Evolutionary conservation across 768 basidiomycete genomes (phyloP), one percentile per base, ranked within the genome.

Genomic region (Mrakia blollopis): DNA sequence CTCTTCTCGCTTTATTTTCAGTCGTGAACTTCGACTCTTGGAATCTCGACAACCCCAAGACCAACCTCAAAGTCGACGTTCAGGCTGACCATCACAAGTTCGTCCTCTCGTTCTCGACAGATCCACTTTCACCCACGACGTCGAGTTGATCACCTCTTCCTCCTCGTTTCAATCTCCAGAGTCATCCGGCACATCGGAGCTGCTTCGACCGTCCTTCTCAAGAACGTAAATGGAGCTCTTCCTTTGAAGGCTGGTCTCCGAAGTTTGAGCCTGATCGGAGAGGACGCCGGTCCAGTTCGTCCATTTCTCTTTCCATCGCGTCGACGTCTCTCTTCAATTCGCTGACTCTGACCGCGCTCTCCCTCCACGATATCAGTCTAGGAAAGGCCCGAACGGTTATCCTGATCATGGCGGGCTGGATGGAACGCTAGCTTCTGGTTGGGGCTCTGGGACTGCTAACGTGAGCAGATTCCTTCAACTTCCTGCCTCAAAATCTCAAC

Each of bases 401-500:
- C 28, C 83, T 11, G 90, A 92, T 78, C 86, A 88, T 35, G 86
- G 86, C 30, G 77, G 77, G 1, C n/a, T 80, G 41, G 88, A 87
- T 61, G 93, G 93, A 14, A 86, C 91, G 25, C 86, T 97, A 30
- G 93, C 92, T 94, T 50, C 32, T 78, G 81, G 78, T 78, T 97
- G 94, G 94, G 94, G 93, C 52, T 91, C 90, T 70, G 93, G 92
- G 84, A 92, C 93, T 0, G 86, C 88, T 18, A 79, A 84, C 28
- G 57, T 57, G 57, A 28, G 57, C 25, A n/a, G n/a, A 13, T 28
- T 28, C n/a, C 28, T 57, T 25, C 0, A 25, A 14, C 23, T 57
- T n/a, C n/a, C n/a, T 8, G 57, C 9, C 57, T 25, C 57, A 10
- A n/a, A 52, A 41, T 6, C 6, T 47, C 16, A 18, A 21, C 18